These are phyloP conservation scores for Lachnellula subtilissima DNA, from an alignment of 2,329 filamentous ascomycete genomes.

Conservation along the genomic window DNA sequence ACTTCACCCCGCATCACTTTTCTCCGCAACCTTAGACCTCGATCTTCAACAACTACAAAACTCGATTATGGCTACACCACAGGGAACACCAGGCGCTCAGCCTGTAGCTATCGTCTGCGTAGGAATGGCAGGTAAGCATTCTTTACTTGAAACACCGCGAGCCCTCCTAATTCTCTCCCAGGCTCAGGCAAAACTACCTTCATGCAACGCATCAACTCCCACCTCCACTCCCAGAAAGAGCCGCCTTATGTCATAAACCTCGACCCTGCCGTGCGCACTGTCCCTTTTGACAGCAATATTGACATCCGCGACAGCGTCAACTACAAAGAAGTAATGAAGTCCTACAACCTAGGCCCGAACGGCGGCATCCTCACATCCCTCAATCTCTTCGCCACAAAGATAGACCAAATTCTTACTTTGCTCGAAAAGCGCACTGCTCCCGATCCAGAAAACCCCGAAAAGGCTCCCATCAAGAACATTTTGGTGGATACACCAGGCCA, in stretches of 20 bases:
- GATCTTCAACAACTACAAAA: conserved; percentile 1
- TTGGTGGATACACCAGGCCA: conserved; percentile 94
- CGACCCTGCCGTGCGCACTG: conserved; percentile 86
- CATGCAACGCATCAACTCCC: conserved; percentile 95
- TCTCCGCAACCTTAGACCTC: conserved; percentile 2
- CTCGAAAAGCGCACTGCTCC: conserved; percentile 81
- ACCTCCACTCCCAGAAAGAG: conserved; percentile 75
- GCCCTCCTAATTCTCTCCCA: conserved; percentile 30
- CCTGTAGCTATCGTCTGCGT: conserved; percentile 87
- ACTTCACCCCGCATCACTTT: conserved; percentile 21
- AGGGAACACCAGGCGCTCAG: conserved; percentile 30
- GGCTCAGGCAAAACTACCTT: conserved; percentile 99
- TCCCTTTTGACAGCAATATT: conserved; percentile 96
- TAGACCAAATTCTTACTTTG: conserved; percentile 86
- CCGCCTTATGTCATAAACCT: conserved; percentile 96
- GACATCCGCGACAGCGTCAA: conserved; percentile 98
- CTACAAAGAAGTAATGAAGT: conserved; percentile 99
- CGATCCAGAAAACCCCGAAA: conserved; percentile 53
- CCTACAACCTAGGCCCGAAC: conserved; percentile 96
- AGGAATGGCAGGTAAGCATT: conserved; percentile 76
- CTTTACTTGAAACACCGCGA: not conserved
- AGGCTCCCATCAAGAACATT: conserved; percentile 71
- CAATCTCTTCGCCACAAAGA: conserved; percentile 96
- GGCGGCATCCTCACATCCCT: conserved; percentile 93
- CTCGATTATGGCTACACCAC: conserved; percentile 37